Conservation (phyloP, 768 basidiomycete species). For the Hericium erinaceus region DNA sequence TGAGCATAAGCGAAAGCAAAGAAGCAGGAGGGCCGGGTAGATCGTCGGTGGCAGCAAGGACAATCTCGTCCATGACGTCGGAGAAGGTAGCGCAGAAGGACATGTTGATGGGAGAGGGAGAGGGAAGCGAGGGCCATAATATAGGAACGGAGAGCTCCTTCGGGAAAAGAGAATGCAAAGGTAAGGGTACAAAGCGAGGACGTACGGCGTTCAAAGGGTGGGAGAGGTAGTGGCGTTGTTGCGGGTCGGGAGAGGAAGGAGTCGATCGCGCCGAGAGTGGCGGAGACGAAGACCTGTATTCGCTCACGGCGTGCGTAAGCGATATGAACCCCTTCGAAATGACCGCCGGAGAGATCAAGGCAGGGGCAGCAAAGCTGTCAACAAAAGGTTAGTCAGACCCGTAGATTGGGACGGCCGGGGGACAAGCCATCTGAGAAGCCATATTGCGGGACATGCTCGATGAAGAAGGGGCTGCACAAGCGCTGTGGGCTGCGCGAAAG, state of each 20-base stretch:
- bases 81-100: conserved; percentile 34
- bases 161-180: background rate
- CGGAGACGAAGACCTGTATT: background rate
- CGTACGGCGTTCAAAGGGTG: background rate
- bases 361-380: background rate
- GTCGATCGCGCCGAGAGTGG: background rate
- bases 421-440: no score
- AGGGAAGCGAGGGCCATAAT: background rate
- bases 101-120: conserved; percentile 7
- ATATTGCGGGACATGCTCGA: no score
- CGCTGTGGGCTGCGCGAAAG: no score
- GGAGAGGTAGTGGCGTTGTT: no score
- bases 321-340: background rate
- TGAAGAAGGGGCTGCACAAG: no score
- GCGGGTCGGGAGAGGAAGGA: background rate
- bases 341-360: background rate
- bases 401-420: no score
- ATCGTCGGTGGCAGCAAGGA: conserved; percentile 38
- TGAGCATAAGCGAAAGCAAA: conserved; percentile 43
- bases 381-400: background rate
- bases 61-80: conserved; percentile 65
- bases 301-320: background rate
- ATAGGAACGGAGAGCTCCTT: background rate
- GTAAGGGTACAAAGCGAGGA: background rate
- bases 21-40: conserved; percentile 49